Conservation (phyloP, 2,329 filamentous ascomycete species). For the Lasiodiplodia gonubiensis region DNA sequence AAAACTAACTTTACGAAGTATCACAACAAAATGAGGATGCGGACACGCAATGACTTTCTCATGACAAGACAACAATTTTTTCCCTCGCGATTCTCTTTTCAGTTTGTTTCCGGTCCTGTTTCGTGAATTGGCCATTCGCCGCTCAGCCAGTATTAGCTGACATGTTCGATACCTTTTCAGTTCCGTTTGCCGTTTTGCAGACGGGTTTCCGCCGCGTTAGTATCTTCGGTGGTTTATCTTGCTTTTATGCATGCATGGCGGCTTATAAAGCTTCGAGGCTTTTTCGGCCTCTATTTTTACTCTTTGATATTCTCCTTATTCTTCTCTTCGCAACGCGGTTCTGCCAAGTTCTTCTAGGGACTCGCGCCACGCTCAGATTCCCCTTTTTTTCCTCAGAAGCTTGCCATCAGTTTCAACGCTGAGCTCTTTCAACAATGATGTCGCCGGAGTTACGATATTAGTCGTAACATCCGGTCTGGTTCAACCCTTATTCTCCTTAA, state of each 20-base stretch:
- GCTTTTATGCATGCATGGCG: neutral
- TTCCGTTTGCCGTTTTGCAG: neutral
- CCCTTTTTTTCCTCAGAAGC: neutral
- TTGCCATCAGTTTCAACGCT: neutral
- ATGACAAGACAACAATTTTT: neutral
- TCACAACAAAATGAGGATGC: neutral
- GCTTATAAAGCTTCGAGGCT: neutral
- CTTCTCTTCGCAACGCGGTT: neutral
- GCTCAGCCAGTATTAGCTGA: neutral
- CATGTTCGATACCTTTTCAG: conserved; percentile 7
- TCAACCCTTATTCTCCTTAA: neutral
- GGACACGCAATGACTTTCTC: neutral
- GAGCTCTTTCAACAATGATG: neutral
- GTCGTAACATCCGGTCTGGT: neutral
- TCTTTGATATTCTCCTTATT: neutral
- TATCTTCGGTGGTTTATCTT: neutral
- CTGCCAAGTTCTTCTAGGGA: neutral
- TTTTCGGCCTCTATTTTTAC: neutral
- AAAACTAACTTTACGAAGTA: neutral
- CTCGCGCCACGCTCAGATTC: neutral
- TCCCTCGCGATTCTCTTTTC: neutral
- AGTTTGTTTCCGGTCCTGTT: neutral
- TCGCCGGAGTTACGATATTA: neutral
- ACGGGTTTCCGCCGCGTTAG: neutral
- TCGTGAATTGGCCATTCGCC: neutral